phyloP scores from a whole-genome alignment of 441 rosid species.

The Adansonia grandidieri region DNA sequence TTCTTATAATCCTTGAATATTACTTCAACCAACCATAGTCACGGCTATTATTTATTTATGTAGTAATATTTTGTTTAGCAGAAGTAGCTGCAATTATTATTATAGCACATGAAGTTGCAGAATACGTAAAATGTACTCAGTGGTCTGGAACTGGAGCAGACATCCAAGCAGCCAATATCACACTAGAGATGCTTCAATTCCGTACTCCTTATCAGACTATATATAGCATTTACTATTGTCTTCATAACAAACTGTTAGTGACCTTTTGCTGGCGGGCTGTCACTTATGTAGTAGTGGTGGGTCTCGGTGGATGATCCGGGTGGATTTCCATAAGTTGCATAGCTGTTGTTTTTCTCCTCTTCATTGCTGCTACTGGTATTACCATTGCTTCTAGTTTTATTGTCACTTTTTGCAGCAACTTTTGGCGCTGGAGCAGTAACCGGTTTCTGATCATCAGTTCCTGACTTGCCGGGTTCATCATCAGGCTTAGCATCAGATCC shows the following conservation, averaged over 20 bases:
- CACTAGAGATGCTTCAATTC: too few relatives aligned
- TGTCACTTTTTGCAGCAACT: not conserved
- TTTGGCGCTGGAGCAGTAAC: slow-evolving; percentile 2
- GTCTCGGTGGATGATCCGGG: slow-evolving; percentile 37
- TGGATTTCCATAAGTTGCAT: slow-evolving; percentile 33
- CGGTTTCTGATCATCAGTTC: slow-evolving; percentile 13
- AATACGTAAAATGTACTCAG: not conserved
- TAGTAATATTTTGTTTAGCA: not conserved
- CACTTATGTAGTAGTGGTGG: slow-evolving; percentile 32
- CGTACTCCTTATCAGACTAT: not conserved
- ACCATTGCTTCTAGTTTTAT: not conserved
- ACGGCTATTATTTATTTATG: not conserved
- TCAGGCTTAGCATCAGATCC: not conserved
- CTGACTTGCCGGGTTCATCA: not conserved
- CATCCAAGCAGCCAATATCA: not conserved
- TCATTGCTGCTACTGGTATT: not conserved
- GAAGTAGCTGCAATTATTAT: too few relatives aligned
- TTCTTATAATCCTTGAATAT: not conserved
- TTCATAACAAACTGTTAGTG: not conserved
- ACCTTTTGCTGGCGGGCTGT: slow-evolving; percentile 21
- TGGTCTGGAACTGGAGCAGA: not conserved
- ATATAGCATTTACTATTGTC: not conserved
- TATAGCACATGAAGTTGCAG: not conserved
- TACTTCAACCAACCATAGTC: not conserved
- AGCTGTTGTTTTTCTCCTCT: slow-evolving; percentile 33